phyloP scores from a whole-genome alignment of 495 filamentous ascomycete genomes.

The Usnea hakonensis region DNA sequence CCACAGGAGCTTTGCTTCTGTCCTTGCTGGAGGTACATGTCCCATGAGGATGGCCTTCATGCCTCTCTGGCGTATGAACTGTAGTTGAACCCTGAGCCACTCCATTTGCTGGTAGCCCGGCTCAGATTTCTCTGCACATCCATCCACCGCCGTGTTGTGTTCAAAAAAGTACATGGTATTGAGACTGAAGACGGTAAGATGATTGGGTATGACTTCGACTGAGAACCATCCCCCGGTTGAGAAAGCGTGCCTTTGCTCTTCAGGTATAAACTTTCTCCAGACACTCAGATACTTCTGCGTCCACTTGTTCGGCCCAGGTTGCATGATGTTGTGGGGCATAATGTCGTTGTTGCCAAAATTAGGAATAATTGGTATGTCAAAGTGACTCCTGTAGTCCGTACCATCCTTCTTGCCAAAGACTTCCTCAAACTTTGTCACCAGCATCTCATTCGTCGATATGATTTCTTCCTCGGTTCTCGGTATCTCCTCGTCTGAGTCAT shows the following conservation, averaged over 20 bases:
- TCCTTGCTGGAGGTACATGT: slow-evolving; percentile 86
- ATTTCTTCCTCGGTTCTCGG: slow-evolving; percentile 72
- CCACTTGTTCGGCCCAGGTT: slow-evolving; percentile 76
- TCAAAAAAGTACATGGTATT: slow-evolving; percentile 97
- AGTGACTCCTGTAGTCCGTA: slow-evolving; percentile 45
- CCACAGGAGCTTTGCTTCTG: slow-evolving; percentile 76
- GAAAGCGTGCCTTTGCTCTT: slow-evolving; percentile 86
- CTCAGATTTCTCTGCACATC: slow-evolving; percentile 66
- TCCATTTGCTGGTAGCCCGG: slow-evolving; percentile 93
- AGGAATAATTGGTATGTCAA: slow-evolving; percentile 74
- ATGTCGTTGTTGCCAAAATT: slow-evolving; percentile 97
- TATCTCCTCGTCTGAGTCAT: slow-evolving; percentile 82
- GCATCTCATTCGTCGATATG: slow-evolving; percentile 59
- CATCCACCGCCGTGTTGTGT: slow-evolving; percentile 85
- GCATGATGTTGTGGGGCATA: slow-evolving; percentile 91
- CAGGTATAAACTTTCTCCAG: slow-evolving; percentile 84
- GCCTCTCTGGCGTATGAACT: slow-evolving; percentile 68
- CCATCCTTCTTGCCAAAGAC: slow-evolving; percentile 54
- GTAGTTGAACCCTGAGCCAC: slow-evolving; percentile 88
- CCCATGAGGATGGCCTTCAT: slow-evolving; percentile 95
- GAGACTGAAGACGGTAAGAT: slow-evolving; percentile 84
- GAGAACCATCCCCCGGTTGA: slow-evolving; percentile 91
- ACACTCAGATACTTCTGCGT: slow-evolving; percentile 62
- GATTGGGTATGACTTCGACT: slow-evolving; percentile 79
- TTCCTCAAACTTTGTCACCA: slow-evolving; percentile 68